Conservation (phyloP, 768 basidiomycete species). For the Rubroboletus satanas region DNA sequence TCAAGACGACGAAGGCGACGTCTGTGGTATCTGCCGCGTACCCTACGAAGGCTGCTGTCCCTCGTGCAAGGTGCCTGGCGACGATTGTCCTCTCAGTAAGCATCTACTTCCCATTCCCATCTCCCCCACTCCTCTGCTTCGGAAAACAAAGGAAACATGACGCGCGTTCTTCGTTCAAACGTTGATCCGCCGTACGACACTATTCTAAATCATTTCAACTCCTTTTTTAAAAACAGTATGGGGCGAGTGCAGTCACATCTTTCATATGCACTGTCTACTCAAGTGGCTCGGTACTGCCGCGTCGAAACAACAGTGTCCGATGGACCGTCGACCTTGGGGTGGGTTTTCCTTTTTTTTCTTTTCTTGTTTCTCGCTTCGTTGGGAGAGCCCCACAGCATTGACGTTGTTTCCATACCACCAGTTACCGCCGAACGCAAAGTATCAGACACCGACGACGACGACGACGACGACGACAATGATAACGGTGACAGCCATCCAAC, state of each 20-base stretch:
- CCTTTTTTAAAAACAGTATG: conserved; percentile 49
- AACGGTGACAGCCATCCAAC: not conserved
- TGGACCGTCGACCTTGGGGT: conserved; percentile 96
- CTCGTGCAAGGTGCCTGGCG: conserved; percentile 93
- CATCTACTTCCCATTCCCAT: not conserved
- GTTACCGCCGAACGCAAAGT: conserved; percentile 56
- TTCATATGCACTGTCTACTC: conserved; percentile 97
- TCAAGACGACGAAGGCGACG: conserved; percentile 51
- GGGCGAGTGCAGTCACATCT: conserved; percentile 96
- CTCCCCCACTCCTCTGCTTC: not conserved
- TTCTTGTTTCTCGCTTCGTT: not conserved
- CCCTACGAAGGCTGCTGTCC: conserved; percentile 95
- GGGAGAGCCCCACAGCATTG: too few species aligned
- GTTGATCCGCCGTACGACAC: not conserved
- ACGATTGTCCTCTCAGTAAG: conserved; percentile 82
- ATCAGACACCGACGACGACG: conserved; percentile 6
- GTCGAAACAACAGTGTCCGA: conserved; percentile 96
- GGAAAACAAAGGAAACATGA: too few species aligned
- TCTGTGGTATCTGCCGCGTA: conserved; percentile 87
- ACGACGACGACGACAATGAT: not conserved
- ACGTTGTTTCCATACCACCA: conserved; percentile 11
- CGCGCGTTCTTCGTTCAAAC: not conserved
- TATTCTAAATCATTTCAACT: too few species aligned
- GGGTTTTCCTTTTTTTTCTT: conserved; percentile 25
- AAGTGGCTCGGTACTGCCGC: conserved; percentile 92